phyloP scores from a whole-genome alignment of 2,329 filamentous ascomycete species.

The Trichoderma sp. region DNA sequence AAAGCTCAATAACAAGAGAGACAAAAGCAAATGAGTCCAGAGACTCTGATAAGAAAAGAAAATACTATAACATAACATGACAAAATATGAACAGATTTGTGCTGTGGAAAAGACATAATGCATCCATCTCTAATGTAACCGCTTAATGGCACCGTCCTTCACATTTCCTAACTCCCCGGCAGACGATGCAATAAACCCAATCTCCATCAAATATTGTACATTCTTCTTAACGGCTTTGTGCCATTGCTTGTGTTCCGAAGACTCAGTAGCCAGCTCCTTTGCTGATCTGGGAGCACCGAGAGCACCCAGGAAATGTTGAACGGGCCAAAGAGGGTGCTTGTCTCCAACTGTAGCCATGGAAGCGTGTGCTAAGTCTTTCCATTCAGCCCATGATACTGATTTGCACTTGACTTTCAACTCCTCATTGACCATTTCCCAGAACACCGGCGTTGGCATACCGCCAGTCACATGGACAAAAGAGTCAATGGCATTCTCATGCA shows the following conservation, averaged over 20 bases:
- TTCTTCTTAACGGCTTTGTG: not conserved
- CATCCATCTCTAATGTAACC: not conserved
- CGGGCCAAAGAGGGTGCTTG: slow-evolving; percentile 27
- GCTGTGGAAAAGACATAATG: too few species aligned
- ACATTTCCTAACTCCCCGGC: not conserved
- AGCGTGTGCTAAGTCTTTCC: slow-evolving; percentile 17
- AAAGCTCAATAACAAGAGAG: not conserved
- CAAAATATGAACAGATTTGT: too few species aligned
- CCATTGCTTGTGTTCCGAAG: not conserved
- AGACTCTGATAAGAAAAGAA: not conserved
- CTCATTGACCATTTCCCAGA: slow-evolving; percentile 23
- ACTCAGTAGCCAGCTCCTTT: not conserved
- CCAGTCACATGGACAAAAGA: slow-evolving; percentile 20
- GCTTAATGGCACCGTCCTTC: not conserved
- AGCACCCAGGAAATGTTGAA: slow-evolving; percentile 25
- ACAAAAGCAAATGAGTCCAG: not conserved
- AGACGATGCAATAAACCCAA: slow-evolving; percentile 8
- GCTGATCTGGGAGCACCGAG: not conserved
- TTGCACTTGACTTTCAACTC: slow-evolving; percentile 17
- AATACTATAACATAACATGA: too few species aligned
- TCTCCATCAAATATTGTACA: slow-evolving; percentile 4
- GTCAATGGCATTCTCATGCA: not conserved
- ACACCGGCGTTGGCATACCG: slow-evolving; percentile 21
- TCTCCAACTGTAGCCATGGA: slow-evolving; percentile 21
- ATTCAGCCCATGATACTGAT: slow-evolving; percentile 20